These are phyloP conservation scores for Acanthamoeba pearcei DNA, from an alignment of 208 protist genomes.

Conservation along the genomic window DNA sequence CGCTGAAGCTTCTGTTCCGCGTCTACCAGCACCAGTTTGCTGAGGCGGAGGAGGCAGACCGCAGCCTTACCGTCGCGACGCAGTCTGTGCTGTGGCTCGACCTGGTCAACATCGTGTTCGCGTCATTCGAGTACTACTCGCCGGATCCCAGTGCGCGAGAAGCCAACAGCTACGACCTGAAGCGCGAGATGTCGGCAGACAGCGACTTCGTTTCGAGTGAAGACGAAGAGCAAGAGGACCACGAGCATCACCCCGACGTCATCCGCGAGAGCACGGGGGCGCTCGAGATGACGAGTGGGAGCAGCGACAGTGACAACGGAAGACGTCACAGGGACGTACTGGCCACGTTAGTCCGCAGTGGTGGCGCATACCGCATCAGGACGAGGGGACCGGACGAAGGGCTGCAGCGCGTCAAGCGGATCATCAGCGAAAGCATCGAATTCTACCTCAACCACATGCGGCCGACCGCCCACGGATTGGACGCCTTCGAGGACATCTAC, in stretches of 20 bases:
- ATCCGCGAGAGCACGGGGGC: neutral
- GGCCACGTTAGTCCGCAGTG: neutral
- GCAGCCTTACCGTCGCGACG: neutral
- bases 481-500: neutral
- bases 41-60: neutral
- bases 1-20: neutral
- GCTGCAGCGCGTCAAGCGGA: neutral
- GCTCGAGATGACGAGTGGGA: neutral
- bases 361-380: neutral
- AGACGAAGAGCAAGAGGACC: neutral
- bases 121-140: neutral
- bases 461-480: neutral
- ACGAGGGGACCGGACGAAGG: neutral
- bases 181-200: neutral
- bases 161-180: neutral
- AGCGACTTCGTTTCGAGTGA: neutral
- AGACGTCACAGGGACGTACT: neutral
- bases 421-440: neutral
- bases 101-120: neutral
- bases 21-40: neutral
- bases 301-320: neutral
- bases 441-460: conserved; percentile 17
- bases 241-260: neutral
- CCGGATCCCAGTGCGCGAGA: neutral
- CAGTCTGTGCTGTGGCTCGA: conserved; percentile 13